A percentile compares a stretch with the other conserved stretches of the same genome.
Conservation (phyloP, 176 grass and related monocot species). For the Pontederia crassipes region DNA sequence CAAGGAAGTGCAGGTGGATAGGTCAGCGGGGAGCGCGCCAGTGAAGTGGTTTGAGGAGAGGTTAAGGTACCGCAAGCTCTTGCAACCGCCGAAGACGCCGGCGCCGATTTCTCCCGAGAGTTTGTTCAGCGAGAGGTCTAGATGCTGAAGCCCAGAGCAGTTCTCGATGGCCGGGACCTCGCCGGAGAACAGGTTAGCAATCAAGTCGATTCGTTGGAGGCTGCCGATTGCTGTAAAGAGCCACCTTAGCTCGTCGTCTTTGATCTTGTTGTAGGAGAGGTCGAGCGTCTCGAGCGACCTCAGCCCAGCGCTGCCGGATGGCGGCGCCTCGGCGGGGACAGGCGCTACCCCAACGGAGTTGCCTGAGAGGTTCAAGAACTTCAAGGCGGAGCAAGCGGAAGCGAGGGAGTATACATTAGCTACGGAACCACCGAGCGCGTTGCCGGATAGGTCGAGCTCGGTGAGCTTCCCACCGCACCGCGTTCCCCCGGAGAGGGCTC, state of each 20-base stretch:
- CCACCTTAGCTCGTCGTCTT: constrained; percentile 43
- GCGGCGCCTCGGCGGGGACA: neutral
- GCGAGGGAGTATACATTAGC: constrained; percentile 45
- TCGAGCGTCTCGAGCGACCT: constrained; percentile 38
- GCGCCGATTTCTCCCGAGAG: neutral
- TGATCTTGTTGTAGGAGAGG: constrained; percentile 65
- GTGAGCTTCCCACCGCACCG: constrained; percentile 35
- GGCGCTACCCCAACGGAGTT: constrained; percentile 7
- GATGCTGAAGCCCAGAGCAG: constrained; percentile 10
- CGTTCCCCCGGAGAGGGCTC: constrained; percentile 19
- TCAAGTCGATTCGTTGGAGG: constrained; percentile 1
- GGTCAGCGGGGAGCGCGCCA: constrained; percentile 5
- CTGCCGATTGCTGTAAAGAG: neutral
- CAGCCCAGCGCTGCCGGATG: neutral
- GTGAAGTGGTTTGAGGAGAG: constrained; percentile 19
- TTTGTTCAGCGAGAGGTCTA: constrained; percentile 8
- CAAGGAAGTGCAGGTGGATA: constrained; percentile 11
- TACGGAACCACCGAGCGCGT: constrained; percentile 65
- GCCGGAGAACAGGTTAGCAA: neutral
- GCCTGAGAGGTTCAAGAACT: constrained; percentile 42
- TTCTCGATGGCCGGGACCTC: neutral
- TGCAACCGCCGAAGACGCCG: neutral
- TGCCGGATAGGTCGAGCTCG: constrained; percentile 65
- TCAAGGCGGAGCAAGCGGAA: constrained; percentile 29
- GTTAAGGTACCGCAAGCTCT: constrained; percentile 11